phyloP scores from a whole-genome alignment of 768 basidiomycete species.

The Lyophyllum decastes region DNA sequence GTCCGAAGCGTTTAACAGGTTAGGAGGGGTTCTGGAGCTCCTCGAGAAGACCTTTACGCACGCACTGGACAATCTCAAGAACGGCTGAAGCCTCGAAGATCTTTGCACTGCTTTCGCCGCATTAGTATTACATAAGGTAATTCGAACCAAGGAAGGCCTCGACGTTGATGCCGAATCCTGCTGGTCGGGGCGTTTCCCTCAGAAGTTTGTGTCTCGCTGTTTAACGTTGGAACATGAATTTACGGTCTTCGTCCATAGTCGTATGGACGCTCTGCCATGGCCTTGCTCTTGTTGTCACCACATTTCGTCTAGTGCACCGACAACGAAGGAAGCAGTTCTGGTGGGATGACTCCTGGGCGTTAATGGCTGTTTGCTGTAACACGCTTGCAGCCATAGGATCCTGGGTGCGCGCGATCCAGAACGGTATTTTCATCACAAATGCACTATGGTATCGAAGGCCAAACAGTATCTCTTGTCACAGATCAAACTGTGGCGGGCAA shows the following conservation, averaged over 20 bases:
- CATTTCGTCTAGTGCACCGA: conserved; percentile 10
- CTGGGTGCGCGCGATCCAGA: conserved; percentile 2
- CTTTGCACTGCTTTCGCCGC: no score
- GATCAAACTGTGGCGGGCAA: background rate
- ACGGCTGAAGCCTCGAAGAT: no score
- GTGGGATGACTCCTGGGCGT: conserved; percentile 18
- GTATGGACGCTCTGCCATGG: conserved; percentile 4
- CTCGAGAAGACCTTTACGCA: no score
- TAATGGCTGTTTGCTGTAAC: conserved; percentile 13
- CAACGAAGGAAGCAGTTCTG: conserved; percentile 8
- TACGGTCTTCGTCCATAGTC: background rate
- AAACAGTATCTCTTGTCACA: background rate
- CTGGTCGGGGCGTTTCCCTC: background rate
- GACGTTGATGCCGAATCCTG: no score
- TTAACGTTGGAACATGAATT: background rate
- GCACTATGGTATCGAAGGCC: background rate
- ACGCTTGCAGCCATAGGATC: conserved; percentile 6
- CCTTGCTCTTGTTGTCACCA: conserved; percentile 5
- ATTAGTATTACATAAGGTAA: no score
- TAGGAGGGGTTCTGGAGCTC: no score
- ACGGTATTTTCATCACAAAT: background rate
- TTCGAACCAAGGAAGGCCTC: no score
- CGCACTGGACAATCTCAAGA: no score
- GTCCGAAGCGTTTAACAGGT: no score
- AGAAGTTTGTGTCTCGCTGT: background rate